These are phyloP conservation scores for Suillus hirtellus DNA, from an alignment of 768 basidiomycete species.

Conservation along the genomic window DNA sequence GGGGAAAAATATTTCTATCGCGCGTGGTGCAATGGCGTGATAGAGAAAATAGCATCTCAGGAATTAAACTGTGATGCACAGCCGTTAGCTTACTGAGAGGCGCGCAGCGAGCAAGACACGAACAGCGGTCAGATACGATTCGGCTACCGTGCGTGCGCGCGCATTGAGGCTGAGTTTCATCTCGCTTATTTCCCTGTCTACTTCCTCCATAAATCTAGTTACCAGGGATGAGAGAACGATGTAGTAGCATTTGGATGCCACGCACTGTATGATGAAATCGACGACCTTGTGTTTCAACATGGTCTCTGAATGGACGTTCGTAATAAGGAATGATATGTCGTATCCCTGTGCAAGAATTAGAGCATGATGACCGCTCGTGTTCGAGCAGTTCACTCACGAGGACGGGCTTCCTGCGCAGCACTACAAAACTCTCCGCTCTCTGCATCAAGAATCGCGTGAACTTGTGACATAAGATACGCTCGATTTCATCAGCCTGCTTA, in stretches of 20 bases:
- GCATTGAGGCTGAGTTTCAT: constrained; percentile 98
- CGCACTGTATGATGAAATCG: constrained; percentile 98
- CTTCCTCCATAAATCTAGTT: constrained; percentile 94
- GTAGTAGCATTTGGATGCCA: constrained; percentile 20
- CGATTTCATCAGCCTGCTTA: constrained; percentile 99
- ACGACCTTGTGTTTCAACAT: constrained; percentile 99
- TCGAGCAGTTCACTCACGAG: constrained; percentile 49
- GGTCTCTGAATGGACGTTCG: constrained; percentile 93
- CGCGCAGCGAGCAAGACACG: constrained; percentile 29
- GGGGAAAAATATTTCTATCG: background rate
- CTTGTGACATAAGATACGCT: constrained; percentile 95
- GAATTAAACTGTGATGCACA: constrained; percentile 24
- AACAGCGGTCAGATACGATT: constrained; percentile 92
- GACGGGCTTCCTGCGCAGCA: constrained; percentile 93
- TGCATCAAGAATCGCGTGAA: constrained; percentile 99
- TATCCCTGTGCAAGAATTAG: constrained; percentile 69
- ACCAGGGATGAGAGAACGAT: constrained; percentile 6
- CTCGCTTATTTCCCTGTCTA: constrained; percentile 98
- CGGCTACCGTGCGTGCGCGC: constrained; percentile 94
- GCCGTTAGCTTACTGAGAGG: background rate
- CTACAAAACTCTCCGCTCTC: constrained; percentile 95
- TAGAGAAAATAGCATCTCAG: constrained; percentile 13
- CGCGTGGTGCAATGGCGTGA: background rate
- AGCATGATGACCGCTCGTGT: constrained; percentile 14
- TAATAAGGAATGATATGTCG: constrained; percentile 97